Conservation (phyloP, 2,329 filamentous ascomycete genomes). For the Trichoderma arundinaceum region DNA sequence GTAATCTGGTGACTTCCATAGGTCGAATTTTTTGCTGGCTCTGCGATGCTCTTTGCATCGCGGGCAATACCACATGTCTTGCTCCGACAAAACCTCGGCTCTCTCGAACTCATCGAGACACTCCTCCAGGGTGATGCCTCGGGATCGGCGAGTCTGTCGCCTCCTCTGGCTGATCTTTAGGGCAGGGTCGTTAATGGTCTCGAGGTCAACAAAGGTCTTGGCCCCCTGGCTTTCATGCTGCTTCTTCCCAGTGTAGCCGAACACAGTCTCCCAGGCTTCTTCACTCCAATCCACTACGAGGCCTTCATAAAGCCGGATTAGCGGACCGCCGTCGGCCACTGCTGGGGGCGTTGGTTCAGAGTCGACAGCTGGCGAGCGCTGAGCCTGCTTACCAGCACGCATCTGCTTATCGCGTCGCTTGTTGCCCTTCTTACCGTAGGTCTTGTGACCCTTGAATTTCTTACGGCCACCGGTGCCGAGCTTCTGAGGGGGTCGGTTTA, state of each 20-base stretch:
- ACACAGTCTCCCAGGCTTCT: slow-evolving; percentile 73
- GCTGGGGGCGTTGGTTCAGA: slow-evolving; percentile 48
- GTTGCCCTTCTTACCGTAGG: slow-evolving; percentile 56
- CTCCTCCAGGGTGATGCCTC: slow-evolving; percentile 83
- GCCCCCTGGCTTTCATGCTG: slow-evolving; percentile 61
- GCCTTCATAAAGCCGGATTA: slow-evolving; percentile 81
- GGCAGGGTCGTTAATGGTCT: slow-evolving; percentile 65
- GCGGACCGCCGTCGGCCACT: slow-evolving; percentile 59
- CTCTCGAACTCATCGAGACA: slow-evolving; percentile 95
- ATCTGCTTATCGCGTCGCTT: slow-evolving; percentile 55
- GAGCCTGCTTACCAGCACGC: slow-evolving; percentile 47
- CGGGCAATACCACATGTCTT: slow-evolving; percentile 97
- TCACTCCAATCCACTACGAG: slow-evolving; percentile 86
- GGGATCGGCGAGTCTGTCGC: slow-evolving; percentile 59
- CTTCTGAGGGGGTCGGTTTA: slow-evolving; percentile 37
- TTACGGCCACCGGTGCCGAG: slow-evolving; percentile 49
- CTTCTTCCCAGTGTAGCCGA: slow-evolving; percentile 53
- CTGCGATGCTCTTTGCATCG: slow-evolving; percentile 92
- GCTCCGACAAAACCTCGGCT: slow-evolving; percentile 89
- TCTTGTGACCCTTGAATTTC: slow-evolving; percentile 54
- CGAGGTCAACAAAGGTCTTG: slow-evolving; percentile 60
- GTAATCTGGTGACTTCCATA: slow-evolving; percentile 97
- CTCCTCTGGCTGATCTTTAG: slow-evolving; percentile 67
- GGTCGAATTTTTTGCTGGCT: slow-evolving; percentile 93
- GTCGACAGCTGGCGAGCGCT: slow-evolving; percentile 42